Percentiles rank a stretch among this genome's conserved stretches.
These are phyloP conservation scores for Rhodamnia rubescens DNA, from an alignment of 345 rosid genomes.

Conservation along the genomic window DNA sequence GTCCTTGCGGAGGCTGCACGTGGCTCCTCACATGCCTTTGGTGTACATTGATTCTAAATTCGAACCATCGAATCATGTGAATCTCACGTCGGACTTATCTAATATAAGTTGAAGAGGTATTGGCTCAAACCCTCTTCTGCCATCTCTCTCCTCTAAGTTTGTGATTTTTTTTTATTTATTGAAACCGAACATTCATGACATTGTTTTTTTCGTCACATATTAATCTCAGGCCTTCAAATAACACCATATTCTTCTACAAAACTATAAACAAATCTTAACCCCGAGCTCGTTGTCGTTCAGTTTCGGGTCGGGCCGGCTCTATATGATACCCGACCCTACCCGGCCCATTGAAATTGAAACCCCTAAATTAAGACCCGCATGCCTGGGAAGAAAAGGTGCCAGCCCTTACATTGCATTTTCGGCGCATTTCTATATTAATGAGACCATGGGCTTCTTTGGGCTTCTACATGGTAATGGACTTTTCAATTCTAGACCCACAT, in stretches of 20 bases:
- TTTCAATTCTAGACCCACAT: neutral
- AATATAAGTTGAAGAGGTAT: accelerated
- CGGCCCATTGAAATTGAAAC: too few relatives aligned
- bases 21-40: neutral
- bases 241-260: neutral
- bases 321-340: too few relatives aligned
- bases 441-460: neutral
- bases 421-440: accelerated
- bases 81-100: neutral
- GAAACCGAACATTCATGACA: neutral
- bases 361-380: neutral
- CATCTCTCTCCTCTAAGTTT: neutral
- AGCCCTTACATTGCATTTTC: neutral
- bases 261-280: neutral
- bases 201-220: neutral
- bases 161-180: neutral
- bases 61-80: accelerated
- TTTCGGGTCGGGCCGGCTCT: too few relatives aligned
- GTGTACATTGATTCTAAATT: neutral
- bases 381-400: neutral
- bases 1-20: neutral
- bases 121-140: too few relatives aligned
- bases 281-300: too few relatives aligned
- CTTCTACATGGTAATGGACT: neutral
- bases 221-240: neutral